Evolutionary conservation across 495 filamentous ascomycete genomes (phyloP).

Genomic region (Trichoderma asperelloides): DNA sequence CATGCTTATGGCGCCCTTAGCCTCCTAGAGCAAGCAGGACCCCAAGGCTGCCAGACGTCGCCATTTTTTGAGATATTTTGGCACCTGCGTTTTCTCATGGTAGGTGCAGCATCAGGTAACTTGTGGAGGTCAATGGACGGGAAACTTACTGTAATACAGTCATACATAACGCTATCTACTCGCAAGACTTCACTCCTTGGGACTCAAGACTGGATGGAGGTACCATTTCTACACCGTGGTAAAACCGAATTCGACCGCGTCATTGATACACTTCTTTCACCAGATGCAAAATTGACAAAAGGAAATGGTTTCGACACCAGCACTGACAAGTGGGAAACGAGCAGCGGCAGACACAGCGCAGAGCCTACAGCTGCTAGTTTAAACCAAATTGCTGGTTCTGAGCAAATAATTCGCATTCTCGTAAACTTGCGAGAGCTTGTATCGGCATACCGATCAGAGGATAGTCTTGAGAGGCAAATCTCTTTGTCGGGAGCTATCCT

Average conservation of each 20-base stretch:
- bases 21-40: not conserved
- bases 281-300: not conserved
- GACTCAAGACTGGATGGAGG: not conserved
- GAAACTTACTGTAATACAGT: not conserved
- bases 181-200: not conserved
- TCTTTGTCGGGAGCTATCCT: not conserved
- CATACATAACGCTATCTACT: not conserved
- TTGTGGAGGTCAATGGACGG: not conserved
- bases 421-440: not conserved
- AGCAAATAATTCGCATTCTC: not conserved
- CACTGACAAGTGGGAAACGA: not conserved
- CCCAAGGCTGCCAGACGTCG: not conserved
- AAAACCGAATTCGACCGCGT: not conserved
- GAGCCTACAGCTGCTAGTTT: not conserved
- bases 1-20: not conserved
- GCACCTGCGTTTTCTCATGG: not conserved
- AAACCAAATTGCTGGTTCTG: not conserved
- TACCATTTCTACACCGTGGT: not conserved
- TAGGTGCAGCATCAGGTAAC: not conserved
- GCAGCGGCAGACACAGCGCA: not conserved
- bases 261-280: not conserved
- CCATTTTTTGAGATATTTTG: not conserved
- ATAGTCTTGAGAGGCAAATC: not conserved
- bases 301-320: not conserved
- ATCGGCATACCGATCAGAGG: not conserved